These are phyloP conservation scores for Coleophoma eucalyptorum DNA, from an alignment of 2,329 filamentous ascomycete genomes.

Conservation along the genomic window DNA sequence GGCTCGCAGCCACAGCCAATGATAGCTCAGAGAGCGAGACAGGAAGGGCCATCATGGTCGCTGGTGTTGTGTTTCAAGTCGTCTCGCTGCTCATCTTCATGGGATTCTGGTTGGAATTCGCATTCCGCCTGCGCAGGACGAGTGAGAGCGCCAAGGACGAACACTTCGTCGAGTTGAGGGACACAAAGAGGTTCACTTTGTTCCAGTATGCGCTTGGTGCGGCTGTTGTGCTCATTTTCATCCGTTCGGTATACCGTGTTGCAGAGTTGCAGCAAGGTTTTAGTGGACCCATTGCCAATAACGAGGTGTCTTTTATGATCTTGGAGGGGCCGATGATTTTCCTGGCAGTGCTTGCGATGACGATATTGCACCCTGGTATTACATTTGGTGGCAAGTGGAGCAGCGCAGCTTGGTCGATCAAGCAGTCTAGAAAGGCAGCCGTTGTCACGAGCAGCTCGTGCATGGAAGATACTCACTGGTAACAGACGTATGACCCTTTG, in stretches of 20 bases:
- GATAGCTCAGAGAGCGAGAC: constrained; percentile 22
- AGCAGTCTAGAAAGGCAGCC: too few relatives aligned
- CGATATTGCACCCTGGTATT: constrained; percentile 29
- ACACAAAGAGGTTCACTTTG: constrained; percentile 20
- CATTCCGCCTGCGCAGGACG: constrained; percentile 10
- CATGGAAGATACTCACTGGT: too few relatives aligned
- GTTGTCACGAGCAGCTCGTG: too few relatives aligned
- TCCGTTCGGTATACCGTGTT: constrained; percentile 53
- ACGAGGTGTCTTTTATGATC: constrained; percentile 39
- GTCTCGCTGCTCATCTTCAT: constrained; percentile 37
- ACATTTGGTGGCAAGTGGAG: constrained; percentile 13
- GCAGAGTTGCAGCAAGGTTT: constrained; percentile 54
- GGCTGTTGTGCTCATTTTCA: constrained; percentile 51
- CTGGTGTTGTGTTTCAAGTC: constrained; percentile 55
- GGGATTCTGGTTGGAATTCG: constrained; percentile 17
- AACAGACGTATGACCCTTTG: too few relatives aligned
- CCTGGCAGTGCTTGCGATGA: constrained; percentile 25
- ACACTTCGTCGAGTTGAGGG: constrained; percentile 8
- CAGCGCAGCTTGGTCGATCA: too few relatives aligned
- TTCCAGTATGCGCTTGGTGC: constrained; percentile 31
- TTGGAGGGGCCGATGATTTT: constrained; percentile 37
- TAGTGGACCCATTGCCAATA: constrained; percentile 40
- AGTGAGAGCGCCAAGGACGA: constrained; percentile 16
- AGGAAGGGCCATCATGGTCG: constrained; percentile 53
- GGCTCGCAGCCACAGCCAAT: constrained; percentile 34